Base-by-base conservation (phyloP, 495 filamentous ascomycete genomes). In the Melanomma pulvis-pyrius region DNA sequence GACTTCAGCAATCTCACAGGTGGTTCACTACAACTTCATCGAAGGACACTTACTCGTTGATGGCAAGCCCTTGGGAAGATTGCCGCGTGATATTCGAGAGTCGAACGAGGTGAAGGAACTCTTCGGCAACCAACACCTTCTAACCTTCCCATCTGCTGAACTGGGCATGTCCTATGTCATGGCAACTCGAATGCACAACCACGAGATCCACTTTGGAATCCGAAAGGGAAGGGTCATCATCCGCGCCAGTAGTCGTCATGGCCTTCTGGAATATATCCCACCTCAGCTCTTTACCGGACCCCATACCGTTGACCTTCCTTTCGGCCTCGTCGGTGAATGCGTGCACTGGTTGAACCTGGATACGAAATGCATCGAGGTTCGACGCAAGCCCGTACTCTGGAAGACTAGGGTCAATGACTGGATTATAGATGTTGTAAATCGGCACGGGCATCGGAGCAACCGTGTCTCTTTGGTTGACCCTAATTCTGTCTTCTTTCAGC, bases 161-260 rank as follows among this genome's bases (percentile, higher is more conserved):
- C 63, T 67, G 0, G 82, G 81, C 0, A 85, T 86, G 82, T 74
- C 73, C 21, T 66, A 71, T 7, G 68, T 84, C 5, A 74, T 72
- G 13, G 67, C 34, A 0, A 6, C 68, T 74, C 12, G 34, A 46
- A 2, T 39, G 73, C 22, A 76, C 32, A 68, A 60, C 0, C 74
- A 83, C 50, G 59, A 79, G 29, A 72, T 87, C 4, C 82, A 86
- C 70, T 70, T 86, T 50, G 84, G 83, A 1, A 70, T 79, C 44
- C 78, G 81, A 9, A 62, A 74, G 12, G 68, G 65, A 0, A 26
- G 69, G 1, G 67, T 76, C 13, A 59, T 86, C 7, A 74, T 86
- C 25, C 67, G 81, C 32, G 78, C 80, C 5, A 22, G 1, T 0
- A 22, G 53, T 0, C 12, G 30, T 2, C 44, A 49, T 7, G 47